Conservation (phyloP, 495 filamentous ascomycete species). For the Lasiosphaeriaceae sp. region DNA sequence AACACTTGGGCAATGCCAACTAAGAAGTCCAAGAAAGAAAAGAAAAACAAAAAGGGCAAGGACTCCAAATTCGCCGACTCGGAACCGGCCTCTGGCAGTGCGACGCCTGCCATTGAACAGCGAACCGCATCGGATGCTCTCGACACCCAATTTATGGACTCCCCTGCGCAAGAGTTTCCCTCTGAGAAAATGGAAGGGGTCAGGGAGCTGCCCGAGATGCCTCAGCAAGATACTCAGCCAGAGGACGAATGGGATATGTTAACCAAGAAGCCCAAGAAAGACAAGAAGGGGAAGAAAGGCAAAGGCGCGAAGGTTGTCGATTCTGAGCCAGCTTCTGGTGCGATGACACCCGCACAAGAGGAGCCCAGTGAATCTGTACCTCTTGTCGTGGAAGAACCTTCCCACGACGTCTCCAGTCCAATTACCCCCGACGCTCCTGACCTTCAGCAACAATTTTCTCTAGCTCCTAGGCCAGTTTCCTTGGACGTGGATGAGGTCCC, state of each 20-base stretch:
- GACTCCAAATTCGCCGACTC: constrained; percentile 1
- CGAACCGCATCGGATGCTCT: neutral
- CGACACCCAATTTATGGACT: neutral
- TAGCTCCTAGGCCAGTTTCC: too few relatives aligned
- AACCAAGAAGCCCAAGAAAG: constrained; percentile 21
- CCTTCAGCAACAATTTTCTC: too few relatives aligned
- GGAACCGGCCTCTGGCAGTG: neutral
- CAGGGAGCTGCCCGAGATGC: neutral
- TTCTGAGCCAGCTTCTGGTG: constrained; percentile 14
- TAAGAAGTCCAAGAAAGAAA: constrained; percentile 29
- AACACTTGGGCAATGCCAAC: constrained; percentile 4
- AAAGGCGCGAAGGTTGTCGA: constrained; percentile 5
- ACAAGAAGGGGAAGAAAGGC: constrained; percentile 22
- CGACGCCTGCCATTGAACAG: neutral
- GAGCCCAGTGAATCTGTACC: constrained; percentile 1
- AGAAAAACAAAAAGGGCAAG: constrained; percentile 6
- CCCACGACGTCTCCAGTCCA: too few relatives aligned
- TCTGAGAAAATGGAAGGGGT: neutral
- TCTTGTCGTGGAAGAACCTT: too few relatives aligned
- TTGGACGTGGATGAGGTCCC: too few relatives aligned
- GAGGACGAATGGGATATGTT: neutral
- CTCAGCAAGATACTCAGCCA: neutral
- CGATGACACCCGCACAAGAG: constrained; percentile 4
- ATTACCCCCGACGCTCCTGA: too few relatives aligned
- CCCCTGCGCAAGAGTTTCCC: neutral